Evolutionary conservation across 805 yeast genomes (phyloP).

Genomic region (Lachancea sp.): DNA sequence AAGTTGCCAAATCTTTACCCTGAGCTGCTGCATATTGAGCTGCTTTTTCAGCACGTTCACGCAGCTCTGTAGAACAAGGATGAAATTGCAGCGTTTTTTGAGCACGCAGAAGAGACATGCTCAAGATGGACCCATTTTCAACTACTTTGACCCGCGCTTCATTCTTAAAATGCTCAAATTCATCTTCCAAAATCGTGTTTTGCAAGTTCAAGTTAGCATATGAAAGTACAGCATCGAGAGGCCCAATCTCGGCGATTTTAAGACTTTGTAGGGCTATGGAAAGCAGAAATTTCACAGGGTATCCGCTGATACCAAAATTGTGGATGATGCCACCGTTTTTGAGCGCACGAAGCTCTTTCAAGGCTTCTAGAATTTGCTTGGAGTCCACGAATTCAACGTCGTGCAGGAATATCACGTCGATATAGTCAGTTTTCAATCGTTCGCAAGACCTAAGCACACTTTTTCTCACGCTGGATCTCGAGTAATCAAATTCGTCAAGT

Average conservation of each 20-base stretch:
- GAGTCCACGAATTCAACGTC: constrained; percentile 77
- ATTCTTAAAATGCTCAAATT: constrained; percentile 41
- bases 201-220: constrained; percentile 82
- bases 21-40: constrained; percentile 40
- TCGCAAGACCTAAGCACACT: constrained; percentile 63
- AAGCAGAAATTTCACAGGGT: constrained; percentile 67
- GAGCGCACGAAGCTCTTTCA: constrained; percentile 50
- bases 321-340: constrained; percentile 57
- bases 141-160: constrained; percentile 53
- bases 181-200: constrained; percentile 48
- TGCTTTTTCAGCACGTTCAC: constrained; percentile 37
- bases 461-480: constrained; percentile 48
- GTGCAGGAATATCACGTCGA: constrained; percentile 82
- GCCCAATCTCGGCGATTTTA: constrained; percentile 42
- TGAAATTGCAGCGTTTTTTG: constrained; percentile 68
- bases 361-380: constrained; percentile 52
- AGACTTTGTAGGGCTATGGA: constrained; percentile 40
- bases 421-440: constrained; percentile 57
- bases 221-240: constrained; percentile 68
- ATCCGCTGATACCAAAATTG: constrained; percentile 78
- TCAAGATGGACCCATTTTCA: constrained; percentile 78
- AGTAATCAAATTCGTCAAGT: constrained; percentile 68
- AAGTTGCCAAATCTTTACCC: constrained; percentile 68
- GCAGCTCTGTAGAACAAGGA: constrained; percentile 63
- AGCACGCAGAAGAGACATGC: constrained; percentile 78